Evolutionary conservation across 1,284 basidiomycete genomes (phyloP).

Genomic region (Apiotrichum gracile): DNA sequence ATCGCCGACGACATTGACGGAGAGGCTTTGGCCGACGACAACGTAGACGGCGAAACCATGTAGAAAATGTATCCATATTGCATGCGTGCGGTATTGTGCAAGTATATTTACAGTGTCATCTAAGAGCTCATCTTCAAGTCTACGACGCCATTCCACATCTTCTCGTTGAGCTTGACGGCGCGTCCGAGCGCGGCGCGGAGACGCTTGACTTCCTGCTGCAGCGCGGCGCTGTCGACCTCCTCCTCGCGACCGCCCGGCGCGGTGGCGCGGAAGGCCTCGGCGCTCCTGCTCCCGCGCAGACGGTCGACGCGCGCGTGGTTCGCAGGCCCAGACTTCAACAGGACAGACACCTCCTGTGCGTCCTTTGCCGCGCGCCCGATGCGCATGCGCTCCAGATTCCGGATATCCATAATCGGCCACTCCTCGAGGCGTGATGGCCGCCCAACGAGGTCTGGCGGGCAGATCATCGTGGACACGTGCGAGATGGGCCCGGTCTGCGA

Average conservation of each 20-base stretch:
- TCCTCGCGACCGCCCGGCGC: slow-evolving; percentile 2
- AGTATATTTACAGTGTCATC: not conserved
- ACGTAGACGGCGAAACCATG: slow-evolving; percentile 15
- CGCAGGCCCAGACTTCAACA: slow-evolving; percentile 14
- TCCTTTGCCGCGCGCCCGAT: slow-evolving; percentile 29
- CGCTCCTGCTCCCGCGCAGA: not conserved
- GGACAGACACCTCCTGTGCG: slow-evolving; percentile 29
- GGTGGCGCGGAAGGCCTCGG: not conserved
- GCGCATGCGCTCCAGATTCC: slow-evolving; percentile 43
- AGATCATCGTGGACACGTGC: slow-evolving; percentile 66
- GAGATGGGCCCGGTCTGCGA: slow-evolving; percentile 66
- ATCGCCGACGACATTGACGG: not conserved
- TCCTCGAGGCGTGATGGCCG: slow-evolving; percentile 1
- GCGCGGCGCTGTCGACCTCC: slow-evolving; percentile 51
- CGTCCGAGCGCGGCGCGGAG: slow-evolving; percentile 65
- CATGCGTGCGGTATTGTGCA: not conserved
- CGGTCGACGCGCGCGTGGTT: not conserved
- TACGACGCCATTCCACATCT: slow-evolving; percentile 75
- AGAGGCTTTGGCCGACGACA: slow-evolving; percentile 11
- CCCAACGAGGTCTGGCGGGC: slow-evolving; percentile 74
- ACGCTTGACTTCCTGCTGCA: slow-evolving; percentile 63
- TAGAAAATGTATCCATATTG: not conserved
- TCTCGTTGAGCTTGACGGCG: slow-evolving; percentile 78
- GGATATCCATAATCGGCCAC: slow-evolving; percentile 44
- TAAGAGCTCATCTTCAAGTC: slow-evolving; percentile 27